Percentiles rank a stretch among this genome's conserved stretches.
Evolutionary conservation across 129 eudicot genomes (phyloP).

Genomic region (Helichrysum umbraculigerum): DNA sequence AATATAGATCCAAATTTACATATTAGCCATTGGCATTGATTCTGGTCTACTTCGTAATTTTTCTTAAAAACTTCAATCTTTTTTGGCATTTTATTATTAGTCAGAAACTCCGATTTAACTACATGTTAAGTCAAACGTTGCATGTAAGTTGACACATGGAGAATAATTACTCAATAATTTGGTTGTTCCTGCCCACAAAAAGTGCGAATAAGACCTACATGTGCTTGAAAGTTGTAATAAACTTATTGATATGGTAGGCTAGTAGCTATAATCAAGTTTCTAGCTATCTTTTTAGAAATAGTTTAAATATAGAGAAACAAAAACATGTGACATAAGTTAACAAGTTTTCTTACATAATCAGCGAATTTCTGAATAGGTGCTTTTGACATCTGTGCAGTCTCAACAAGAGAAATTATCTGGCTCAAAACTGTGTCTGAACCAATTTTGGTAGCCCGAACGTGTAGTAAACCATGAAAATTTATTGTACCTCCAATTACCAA

Average conservation of each 20-base stretch:
- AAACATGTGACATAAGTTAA: not conserved
- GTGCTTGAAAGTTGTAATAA: not conserved
- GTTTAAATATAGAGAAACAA: not conserved
- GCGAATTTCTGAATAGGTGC: constrained; percentile 98
- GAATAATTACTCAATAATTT: not conserved
- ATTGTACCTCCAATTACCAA: constrained; percentile 90
- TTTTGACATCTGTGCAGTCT: constrained; percentile 99
- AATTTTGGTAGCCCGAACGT: constrained; percentile 80
- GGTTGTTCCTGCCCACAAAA: not conserved
- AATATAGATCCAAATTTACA: not conserved
- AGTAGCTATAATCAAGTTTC: not conserved
- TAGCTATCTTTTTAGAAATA: not conserved
- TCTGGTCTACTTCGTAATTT: not conserved
- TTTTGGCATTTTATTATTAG: not conserved
- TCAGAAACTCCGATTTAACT: not conserved
- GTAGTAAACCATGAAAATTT: constrained; percentile 87
- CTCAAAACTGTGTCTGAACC: constrained; percentile 94
- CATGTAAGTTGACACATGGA: not conserved
- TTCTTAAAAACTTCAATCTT: not conserved
- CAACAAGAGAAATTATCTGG: constrained; percentile 89
- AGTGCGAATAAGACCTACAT: not conserved
- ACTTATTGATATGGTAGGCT: not conserved
- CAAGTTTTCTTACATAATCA: constrained; percentile 65
- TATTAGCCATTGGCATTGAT: not conserved
- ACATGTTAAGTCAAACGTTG: not conserved